phyloP scores from a whole-genome alignment of 1,284 basidiomycete species.

The Cryptococcus hybrid region DNA sequence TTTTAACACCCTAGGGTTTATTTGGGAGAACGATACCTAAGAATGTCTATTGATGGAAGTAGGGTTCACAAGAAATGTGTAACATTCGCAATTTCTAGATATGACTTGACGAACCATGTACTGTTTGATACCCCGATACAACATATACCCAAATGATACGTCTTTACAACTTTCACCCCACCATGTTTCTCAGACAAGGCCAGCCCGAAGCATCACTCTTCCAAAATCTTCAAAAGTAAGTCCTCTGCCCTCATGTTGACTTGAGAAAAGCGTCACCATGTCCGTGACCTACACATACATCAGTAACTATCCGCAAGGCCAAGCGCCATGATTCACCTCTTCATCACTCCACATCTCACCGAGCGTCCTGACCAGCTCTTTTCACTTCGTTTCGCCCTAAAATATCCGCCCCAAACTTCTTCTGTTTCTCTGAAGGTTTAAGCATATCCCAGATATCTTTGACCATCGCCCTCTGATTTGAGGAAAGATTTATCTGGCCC shows the following conservation, averaged over 20 bases:
- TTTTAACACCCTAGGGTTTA: conserved; percentile 27
- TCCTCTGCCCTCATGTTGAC: conserved; percentile 43
- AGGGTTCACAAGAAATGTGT: neutral
- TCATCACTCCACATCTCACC: conserved; percentile 49
- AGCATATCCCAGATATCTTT: conserved; percentile 46
- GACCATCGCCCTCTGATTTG: conserved; percentile 37
- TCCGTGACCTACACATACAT: conserved; percentile 21
- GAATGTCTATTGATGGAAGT: conserved; percentile 1
- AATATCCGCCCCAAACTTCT: conserved; percentile 8
- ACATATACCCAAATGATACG: neutral
- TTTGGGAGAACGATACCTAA: conserved; percentile 30
- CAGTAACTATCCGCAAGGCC: neutral
- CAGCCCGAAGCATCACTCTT: conserved; percentile 40
- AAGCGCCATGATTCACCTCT: conserved; percentile 35
- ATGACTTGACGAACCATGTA: neutral
- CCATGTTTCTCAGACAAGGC: conserved; percentile 28
- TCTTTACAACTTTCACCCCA: neutral
- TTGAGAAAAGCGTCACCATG: conserved; percentile 49
- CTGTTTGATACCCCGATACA: neutral
- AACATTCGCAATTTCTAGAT: neutral
- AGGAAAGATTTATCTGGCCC: conserved; percentile 20
- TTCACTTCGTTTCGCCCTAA: conserved; percentile 45
- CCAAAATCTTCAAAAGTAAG: conserved; percentile 48
- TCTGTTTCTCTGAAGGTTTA: conserved; percentile 20
- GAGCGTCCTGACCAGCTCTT: conserved; percentile 37